Base-by-base conservation (phyloP, 2,329 filamentous ascomycete genomes). In the Hymenoscyphus scutula region DNA sequence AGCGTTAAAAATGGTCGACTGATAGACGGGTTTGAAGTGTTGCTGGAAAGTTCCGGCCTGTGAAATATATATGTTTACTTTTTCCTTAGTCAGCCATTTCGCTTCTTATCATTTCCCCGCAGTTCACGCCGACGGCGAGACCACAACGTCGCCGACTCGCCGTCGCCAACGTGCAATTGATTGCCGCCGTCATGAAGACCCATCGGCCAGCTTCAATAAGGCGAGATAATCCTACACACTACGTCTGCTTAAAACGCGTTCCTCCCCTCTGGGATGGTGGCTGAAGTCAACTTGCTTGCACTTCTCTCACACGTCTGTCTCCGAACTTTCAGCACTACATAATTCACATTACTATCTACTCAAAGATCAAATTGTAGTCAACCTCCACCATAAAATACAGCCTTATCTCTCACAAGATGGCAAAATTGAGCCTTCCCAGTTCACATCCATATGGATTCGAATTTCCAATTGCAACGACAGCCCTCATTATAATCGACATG, bases 401-500 rank as follows among this genome's bases (percentile, higher is more conserved):
- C 58, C 65, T 48, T 7, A 71, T 71, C 68, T 58, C 64, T 45
- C 23, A 62, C 25, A 53, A 59, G 45, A 53, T 54, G 30, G 17
- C 38, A n/a, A 70, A 68, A 29, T 60, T 70, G 61, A 67, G 65
- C 8, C 66, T 72, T 10, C 66, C 66, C n/a, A 70, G 67, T 64
- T 69, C 70, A n/a, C 66, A 68, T 63, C 82, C 82, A 13, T 83
- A 83, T 69, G 71, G 76, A 2, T 84, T 79, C 69, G 74, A 72
- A 3, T 83, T 84, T 62, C 75, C 77, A 19, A 72, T 76, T 27
- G 73, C 76, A 30, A 76, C 77, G 8, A 84, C 82, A 1, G 82
- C 82, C 0, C 76, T 84, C 48, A 70, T 84, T 8, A 76, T 84
- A 59, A 80, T 84, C 67, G 82, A 84, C 72, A 81, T 84, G 76